A percentile compares a stretch with the other conserved stretches of the same genome.
phyloP scores from a whole-genome alignment of 495 filamentous ascomycete species.

The Trichodelitschia bisporula region DNA sequence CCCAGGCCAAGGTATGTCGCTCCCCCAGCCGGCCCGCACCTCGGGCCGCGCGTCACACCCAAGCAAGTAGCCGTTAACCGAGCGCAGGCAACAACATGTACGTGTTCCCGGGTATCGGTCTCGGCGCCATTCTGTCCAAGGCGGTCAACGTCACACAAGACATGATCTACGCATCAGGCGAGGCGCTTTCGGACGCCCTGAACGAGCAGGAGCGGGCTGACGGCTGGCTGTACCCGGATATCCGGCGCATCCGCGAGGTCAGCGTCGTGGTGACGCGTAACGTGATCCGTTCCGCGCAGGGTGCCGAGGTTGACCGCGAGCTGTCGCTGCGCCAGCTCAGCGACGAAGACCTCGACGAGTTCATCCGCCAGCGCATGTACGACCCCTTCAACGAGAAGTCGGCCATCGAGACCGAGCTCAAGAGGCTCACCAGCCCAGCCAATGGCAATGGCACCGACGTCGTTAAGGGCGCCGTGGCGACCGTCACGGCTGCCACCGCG shows the following conservation, averaged over 20 bases:
- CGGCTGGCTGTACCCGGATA: constrained; percentile 78
- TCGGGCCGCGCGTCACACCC: constrained; percentile 12
- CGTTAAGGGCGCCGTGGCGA: no score
- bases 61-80: constrained; percentile 1
- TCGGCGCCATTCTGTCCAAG: constrained; percentile 84
- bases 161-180: constrained; percentile 87
- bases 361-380: constrained; percentile 63
- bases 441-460: no score
- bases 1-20: constrained; percentile 83
- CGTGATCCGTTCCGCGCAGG: constrained; percentile 79
- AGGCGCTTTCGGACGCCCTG: constrained; percentile 53
- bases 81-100: constrained; percentile 54
- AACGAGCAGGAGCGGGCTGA: constrained; percentile 55
- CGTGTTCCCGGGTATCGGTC: constrained; percentile 90
- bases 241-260: constrained; percentile 76
- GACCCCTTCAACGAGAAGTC: constrained; percentile 30
- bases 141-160: constrained; percentile 69
- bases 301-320: constrained; percentile 64
- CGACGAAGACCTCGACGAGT: constrained; percentile 52
- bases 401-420: constrained; percentile 12
- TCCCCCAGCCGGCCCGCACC: no score
- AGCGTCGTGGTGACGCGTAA: constrained; percentile 67
- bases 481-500: no score
- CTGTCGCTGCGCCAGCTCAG: constrained; percentile 38
- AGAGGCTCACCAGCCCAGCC: no score